Base-by-base conservation (phyloP, 2,329 filamentous ascomycete species). In the Epichloe hybrida region DNA sequence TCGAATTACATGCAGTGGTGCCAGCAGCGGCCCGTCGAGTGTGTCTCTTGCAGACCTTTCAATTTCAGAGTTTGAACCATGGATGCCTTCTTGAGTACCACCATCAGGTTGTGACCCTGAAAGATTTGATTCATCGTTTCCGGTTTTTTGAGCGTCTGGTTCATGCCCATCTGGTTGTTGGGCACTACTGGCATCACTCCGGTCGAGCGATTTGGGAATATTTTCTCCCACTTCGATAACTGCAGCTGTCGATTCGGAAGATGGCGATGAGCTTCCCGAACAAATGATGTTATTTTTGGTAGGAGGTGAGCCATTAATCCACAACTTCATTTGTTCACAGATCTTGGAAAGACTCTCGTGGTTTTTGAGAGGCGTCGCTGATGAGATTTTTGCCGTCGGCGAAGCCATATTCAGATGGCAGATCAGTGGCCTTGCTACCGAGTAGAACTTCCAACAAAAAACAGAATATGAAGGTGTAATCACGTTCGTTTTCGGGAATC, bases 251-350 rank as follows among this genome's bases (percentile, higher is more conserved):
- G 23, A 20, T 21, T 31, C 20, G 9, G 40, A 23, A 5, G 6
- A 6, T 34, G 13, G 20, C 15, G 21, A 45, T n/a, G 12, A 2
- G 23, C 20, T 36, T 20, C 20, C 21, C 4, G 6, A 8, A 12
- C 11, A 21, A 2, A 11, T 17, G 23, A 31, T 15, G 21, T 3
- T 46, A 4, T 35, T 23, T n/a, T 11, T 17, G 46, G 35, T 23
- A 8, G n/a, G 21, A 50, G 37, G 43, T 12, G 21, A 20, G 13
- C 27, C 11, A 2, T 17, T 42, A 39, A 52, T 48, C 50, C 50
- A 52, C 15, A 20, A 27, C n/a, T 43, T 52, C 47, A 52, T 50
- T 39, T 46, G 42, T 20, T 50, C 27, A 38, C 50, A 52, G 17
- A 52, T 42, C 31, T 47, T 46, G 17, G 50, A 23, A 38, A 52